These are phyloP conservation scores for Hyphopichia burtonii DNA, from an alignment of 1,139 yeast species.

Conservation along the genomic window DNA sequence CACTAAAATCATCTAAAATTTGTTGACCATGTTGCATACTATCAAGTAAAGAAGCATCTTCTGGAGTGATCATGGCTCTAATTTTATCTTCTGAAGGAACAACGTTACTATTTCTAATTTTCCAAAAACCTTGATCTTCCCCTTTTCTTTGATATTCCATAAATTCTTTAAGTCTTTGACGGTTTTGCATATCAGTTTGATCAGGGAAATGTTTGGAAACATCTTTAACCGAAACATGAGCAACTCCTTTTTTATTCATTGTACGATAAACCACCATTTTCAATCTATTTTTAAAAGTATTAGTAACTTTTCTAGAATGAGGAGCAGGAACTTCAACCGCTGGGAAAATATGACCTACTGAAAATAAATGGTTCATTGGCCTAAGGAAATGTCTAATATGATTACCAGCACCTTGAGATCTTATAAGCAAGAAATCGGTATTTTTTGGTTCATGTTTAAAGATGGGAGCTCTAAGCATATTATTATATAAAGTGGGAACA, in stretches of 20 bases:
- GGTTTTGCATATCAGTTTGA: conserved; percentile 95
- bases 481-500: conserved; percentile 91
- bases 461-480: conserved; percentile 89
- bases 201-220: conserved; percentile 94
- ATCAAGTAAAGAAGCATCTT: conserved; percentile 83
- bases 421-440: conserved; percentile 80
- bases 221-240: conserved; percentile 81
- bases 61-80: conserved; percentile 87
- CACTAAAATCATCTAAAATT: conserved; percentile 68
- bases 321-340: conserved; percentile 97
- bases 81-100: conserved; percentile 79
- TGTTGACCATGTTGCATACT: conserved; percentile 95
- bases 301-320: conserved; percentile 92
- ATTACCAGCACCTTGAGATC: conserved; percentile 77
- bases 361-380: conserved; percentile 67
- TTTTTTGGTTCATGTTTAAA: conserved; percentile 76
- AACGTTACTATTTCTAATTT: conserved; percentile 64
- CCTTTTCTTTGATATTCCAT: conserved; percentile 98
- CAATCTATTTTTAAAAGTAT: conserved; percentile 85
- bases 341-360: conserved; percentile 92
- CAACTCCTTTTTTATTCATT: conserved; percentile 71
- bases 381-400: conserved; percentile 57
- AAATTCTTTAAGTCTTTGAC: conserved; percentile 93
- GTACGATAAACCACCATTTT: conserved; percentile 93
- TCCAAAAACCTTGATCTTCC: conserved; percentile 96